These are phyloP conservation scores for Sonneratia alba DNA, from an alignment of 345 rosid genomes.

Conservation along the genomic window DNA sequence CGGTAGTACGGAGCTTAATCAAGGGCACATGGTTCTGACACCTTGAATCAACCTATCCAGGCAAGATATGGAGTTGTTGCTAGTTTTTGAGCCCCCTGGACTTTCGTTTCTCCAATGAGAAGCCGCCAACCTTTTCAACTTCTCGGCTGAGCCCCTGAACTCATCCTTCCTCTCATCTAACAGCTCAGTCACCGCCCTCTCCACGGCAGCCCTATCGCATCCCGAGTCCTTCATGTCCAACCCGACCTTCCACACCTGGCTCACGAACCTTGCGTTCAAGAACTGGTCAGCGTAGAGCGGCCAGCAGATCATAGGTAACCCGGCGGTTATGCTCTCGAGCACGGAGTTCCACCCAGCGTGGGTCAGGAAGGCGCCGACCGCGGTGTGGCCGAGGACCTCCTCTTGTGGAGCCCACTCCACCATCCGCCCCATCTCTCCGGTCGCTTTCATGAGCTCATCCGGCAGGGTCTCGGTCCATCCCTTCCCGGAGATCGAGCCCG, in stretches of 20 bases:
- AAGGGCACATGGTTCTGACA: constrained; percentile 8
- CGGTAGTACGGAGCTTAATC: too few relatives aligned
- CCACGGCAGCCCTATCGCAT: constrained; percentile 32
- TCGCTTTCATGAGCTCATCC: constrained; percentile 17
- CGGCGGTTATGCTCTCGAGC: constrained; percentile 35
- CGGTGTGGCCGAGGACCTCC: constrained; percentile 30
- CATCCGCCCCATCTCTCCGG: constrained; percentile 21
- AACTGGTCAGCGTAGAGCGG: constrained; percentile 47
- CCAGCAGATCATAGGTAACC: constrained; percentile 63
- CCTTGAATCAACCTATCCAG: constrained; percentile 29
- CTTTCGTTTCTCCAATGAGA: constrained; percentile 7
- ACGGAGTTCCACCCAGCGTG: constrained; percentile 72
- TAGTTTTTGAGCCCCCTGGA: constrained; percentile 13
- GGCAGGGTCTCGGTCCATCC: constrained; percentile 3
- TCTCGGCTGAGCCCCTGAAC: constrained; percentile 15
- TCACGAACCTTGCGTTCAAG: constrained; percentile 40
- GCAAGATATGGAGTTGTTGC: constrained; percentile 13
- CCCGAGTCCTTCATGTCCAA: constrained; percentile 41
- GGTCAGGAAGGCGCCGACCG: constrained; percentile 45
- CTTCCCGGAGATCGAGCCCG: constrained; percentile 10
- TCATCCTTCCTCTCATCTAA: constrained; percentile 40
- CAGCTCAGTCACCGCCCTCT: constrained; percentile 37
- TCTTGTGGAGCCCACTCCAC: constrained; percentile 33
- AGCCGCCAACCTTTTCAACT: constrained; percentile 15
- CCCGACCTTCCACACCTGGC: constrained; percentile 50